Conservation (phyloP, 768 basidiomycete genomes). For the Leccinum disarticulatum region DNA sequence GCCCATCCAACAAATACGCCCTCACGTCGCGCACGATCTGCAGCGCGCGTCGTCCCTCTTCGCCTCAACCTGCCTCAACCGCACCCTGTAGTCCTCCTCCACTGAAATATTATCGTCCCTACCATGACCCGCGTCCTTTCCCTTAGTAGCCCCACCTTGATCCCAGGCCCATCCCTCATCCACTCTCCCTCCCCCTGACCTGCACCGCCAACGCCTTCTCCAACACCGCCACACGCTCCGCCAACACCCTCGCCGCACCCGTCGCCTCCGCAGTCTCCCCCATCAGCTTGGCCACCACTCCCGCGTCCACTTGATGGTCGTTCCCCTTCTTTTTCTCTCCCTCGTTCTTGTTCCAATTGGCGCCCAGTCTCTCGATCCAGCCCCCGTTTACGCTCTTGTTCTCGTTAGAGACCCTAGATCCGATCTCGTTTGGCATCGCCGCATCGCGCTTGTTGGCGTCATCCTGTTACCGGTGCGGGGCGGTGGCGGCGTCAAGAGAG, state of each 20-base stretch:
- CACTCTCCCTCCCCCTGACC: neutral
- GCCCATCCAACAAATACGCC: slow-evolving; percentile 17
- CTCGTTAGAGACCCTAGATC: neutral
- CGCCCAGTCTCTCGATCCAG: neutral
- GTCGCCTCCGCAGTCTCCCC: slow-evolving; percentile 19
- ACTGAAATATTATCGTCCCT: neutral
- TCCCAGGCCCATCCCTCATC: neutral
- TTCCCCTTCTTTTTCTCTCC: too few species aligned
- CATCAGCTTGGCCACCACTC: slow-evolving; percentile 16
- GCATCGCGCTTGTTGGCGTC: neutral
- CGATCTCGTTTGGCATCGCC: neutral
- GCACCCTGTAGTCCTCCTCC: slow-evolving; percentile 10
- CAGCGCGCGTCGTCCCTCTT: slow-evolving; percentile 22
- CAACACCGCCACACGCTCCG: slow-evolving; percentile 26
- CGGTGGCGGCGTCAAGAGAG: slow-evolving; percentile 5
- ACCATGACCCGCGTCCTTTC: neutral
- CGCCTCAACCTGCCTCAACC: slow-evolving; percentile 15
- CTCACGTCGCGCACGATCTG: slow-evolving; percentile 17
- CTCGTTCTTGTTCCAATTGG: neutral
- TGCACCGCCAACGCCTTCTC: slow-evolving; percentile 17
- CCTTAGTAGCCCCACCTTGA: neutral
- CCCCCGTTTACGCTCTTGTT: neutral
- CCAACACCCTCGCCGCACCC: slow-evolving; percentile 16
- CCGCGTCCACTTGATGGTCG: neutral
- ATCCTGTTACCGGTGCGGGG: neutral